Conservation (phyloP, 192 early-diverging fungal species). For the Coemansia sp. region DNA sequence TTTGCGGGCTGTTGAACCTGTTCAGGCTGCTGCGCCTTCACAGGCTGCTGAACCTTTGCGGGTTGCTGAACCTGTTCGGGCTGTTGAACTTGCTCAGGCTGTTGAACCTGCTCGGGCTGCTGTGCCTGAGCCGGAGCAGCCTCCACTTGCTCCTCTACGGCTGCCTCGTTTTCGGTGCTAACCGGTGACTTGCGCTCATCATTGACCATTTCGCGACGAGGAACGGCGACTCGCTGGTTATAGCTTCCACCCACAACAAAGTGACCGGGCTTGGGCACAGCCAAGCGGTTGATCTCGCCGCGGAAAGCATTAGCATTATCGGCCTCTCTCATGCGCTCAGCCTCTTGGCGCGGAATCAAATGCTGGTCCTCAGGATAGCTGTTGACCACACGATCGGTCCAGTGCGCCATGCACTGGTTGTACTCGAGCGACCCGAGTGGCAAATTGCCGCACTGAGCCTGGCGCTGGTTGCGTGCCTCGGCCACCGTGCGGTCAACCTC, state of each 20-base stretch:
- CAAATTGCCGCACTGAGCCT: conserved; percentile 40
- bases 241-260: conserved; percentile 27
- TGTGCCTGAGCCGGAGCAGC: neutral
- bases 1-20: conserved; percentile 9
- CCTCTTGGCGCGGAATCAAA: conserved; percentile 33
- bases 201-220: neutral
- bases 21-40: conserved; percentile 1
- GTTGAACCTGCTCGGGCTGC: conserved; percentile 14
- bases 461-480: conserved; percentile 10
- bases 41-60: neutral
- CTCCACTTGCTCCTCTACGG: neutral
- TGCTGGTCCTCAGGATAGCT: conserved; percentile 32
- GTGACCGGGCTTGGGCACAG: conserved; percentile 22
- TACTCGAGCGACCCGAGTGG: conserved; percentile 44
- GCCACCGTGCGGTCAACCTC: conserved; percentile 10
- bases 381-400: conserved; percentile 46
- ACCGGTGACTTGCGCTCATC: conserved; percentile 1
- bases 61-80: conserved; percentile 13
- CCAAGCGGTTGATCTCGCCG: conserved; percentile 26
- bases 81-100: neutral
- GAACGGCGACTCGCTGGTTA: conserved; percentile 18
- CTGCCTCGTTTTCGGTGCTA: neutral
- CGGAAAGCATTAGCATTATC: conserved; percentile 20
- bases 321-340: conserved; percentile 25
- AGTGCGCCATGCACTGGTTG: conserved; percentile 54